phyloP scores from a whole-genome alignment of 495 filamentous ascomycete genomes.

The Penicillium malachiteum region DNA sequence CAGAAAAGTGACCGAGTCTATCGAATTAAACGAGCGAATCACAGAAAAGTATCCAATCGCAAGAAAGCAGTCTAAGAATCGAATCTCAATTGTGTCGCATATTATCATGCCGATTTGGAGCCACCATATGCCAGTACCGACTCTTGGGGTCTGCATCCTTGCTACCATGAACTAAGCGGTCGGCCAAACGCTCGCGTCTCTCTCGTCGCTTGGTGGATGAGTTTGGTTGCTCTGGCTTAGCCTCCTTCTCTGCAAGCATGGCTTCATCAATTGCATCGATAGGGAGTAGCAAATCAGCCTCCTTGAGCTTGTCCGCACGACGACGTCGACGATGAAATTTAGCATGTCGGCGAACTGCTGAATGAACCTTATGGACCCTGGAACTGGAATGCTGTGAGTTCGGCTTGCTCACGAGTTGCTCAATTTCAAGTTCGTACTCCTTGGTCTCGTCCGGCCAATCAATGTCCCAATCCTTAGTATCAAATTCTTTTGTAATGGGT shows the following conservation, averaged over 20 bases:
- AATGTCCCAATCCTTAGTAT: too few relatives aligned
- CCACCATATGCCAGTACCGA: constrained; percentile 23
- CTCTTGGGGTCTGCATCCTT: constrained; percentile 10
- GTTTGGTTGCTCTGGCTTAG: constrained; percentile 21
- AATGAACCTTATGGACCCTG: background rate
- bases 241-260: background rate
- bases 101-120: constrained; percentile 13
- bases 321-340: constrained; percentile 4
- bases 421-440: too few relatives aligned
- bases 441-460: too few relatives aligned
- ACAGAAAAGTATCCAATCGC: background rate
- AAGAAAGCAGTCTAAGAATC: background rate
- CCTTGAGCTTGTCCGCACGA: constrained; percentile 2
- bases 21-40: background rate
- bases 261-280: background rate
- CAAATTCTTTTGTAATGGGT: too few relatives aligned
- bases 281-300: background rate
- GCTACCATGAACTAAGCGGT: background rate
- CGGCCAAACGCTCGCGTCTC: constrained; percentile 19
- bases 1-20: background rate
- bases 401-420: background rate
- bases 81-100: background rate
- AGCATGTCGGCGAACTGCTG: background rate
- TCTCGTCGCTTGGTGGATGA: constrained; percentile 28
- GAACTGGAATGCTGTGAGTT: background rate